Evolutionary conservation across 768 basidiomycete genomes (phyloP), one percentile per base, ranked within the genome.

Genomic region (Tricholoma furcatifolium): DNA sequence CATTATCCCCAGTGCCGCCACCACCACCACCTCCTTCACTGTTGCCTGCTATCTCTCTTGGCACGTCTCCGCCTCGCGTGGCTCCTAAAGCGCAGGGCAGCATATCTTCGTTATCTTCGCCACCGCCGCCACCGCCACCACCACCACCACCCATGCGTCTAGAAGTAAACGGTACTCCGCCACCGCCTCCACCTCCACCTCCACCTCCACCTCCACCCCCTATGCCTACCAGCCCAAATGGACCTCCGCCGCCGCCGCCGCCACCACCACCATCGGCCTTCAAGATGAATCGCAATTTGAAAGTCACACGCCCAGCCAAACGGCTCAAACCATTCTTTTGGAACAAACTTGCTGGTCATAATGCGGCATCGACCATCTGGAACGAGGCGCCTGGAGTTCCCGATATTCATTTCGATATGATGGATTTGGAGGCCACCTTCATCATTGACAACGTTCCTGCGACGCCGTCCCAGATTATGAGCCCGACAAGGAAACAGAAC

Each of bases 261-360:
- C 68, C 72, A 15, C 43, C 73, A 18, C 70, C 74, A 2, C 75
- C 76, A 1, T 71, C 70, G 14, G 67, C 70, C 8, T 72, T 71
- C 54, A 67, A 64, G 50, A 63, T 65, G 27, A 65, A 61, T 32
- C 58, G 54, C 35, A 72, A 66, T 47, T 55, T 61, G 20, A 77
- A 71, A 55, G 56, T 64, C 7, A 58, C 62, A 21, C 74, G 73
- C 11, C 83, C 85, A n/a, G 60, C 66, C 2, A 85, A 83, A 61
- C 78, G 80, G 43, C 65, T 91, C 47, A 87, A 88, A 67, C 90
- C 94, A 2, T 93, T 97, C 73, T 93, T 93, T 66, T 96, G 94
- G 93, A 87, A 84, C 57, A 95, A 96, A 60, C 56, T 94, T 4
- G 70, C 76, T n/a, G 65, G 64, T 11, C 59, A 73, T 6, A 63